Evolutionary conservation across 2,329 filamentous ascomycete genomes (phyloP), one percentile per base, ranked within the genome.

Genomic region (Trichoderma aggressivum): DNA sequence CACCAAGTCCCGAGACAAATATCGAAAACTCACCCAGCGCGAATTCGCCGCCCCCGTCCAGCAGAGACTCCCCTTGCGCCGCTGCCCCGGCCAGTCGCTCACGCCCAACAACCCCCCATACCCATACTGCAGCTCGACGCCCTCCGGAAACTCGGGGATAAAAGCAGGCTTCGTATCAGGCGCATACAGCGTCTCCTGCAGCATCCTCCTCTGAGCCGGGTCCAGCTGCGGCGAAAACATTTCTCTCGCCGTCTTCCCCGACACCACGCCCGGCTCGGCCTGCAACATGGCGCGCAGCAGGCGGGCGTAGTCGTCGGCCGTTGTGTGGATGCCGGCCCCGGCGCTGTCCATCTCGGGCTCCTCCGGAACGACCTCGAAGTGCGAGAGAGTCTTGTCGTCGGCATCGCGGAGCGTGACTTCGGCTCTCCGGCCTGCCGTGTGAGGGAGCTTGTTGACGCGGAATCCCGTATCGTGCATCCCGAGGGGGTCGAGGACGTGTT

Each of bases 31-130:
- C 73, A 82, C 82, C 83, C 84, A 85, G 70, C 79, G 80, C 21
- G 79, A 77, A 70, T 84, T 84, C 26, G 75, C 75, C 71, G 81
- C 79, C 39, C 84, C 84, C n/a, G 77, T 77, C 83, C 84, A 85
- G 76, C 79, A 82, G 70, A 85, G 71, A 39, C 82, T 84, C 0
- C 83, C 83, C 73, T 79, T 81, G 60, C 75, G 78, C 47, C 84
- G 77, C 78, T 82, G 83, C 0, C 80, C 81, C n/a, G 80, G 78
- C 8, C 81, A 76, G 67, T 84, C 80, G 30, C 78, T 77, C 72
- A 81, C 69, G 66, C 82, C 84, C 58, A 85, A 73, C 32, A 82
- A 74, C 5, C 83, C 84, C 5, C 78, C 78, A 10, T 84, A 74
- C 1, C 82, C 81, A 56, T 82, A 77, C 68, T 82, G 80, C 5